Conservation (phyloP, 495 filamentous ascomycete genomes). For the Aspergillus mulundensis region DNA sequence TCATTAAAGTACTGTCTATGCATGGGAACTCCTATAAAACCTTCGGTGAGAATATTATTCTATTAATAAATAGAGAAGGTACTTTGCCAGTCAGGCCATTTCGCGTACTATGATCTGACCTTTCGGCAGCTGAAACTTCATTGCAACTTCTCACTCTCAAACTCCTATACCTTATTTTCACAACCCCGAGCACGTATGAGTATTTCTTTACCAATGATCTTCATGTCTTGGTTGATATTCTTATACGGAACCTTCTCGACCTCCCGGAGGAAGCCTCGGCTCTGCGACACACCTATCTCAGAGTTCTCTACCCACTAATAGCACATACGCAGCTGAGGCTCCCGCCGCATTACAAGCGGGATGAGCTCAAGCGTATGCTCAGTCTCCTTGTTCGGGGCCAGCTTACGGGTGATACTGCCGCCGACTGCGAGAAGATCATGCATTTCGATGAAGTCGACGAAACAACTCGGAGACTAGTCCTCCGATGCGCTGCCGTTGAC, state of each 20-base stretch:
- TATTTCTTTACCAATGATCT: constrained; percentile 99
- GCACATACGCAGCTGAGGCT: constrained; percentile 84
- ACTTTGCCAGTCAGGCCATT: constrained; percentile 1
- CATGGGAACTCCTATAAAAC: constrained; percentile 81
- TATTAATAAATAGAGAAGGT: constrained; percentile 93
- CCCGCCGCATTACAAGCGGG: constrained; percentile 84
- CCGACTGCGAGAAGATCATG: constrained; percentile 46
- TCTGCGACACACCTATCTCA: constrained; percentile 94
- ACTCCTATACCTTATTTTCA: constrained; percentile 90
- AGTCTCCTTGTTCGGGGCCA: constrained; percentile 54
- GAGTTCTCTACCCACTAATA: constrained; percentile 85
- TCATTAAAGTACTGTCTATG: constrained; percentile 81
- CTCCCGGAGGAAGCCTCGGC: constrained; percentile 75
- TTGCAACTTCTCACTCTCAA: constrained; percentile 93
- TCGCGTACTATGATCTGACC: constrained; percentile 19
- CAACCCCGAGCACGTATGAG: constrained; percentile 83
- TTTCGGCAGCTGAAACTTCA: constrained; percentile 63
- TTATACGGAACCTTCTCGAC: constrained; percentile 92
- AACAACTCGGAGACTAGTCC: constrained; percentile 79
- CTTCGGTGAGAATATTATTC: constrained; percentile 96
- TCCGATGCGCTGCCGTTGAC: constrained; percentile 73
- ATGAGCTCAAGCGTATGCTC: constrained; percentile 75
- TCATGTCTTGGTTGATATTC: constrained; percentile 89
- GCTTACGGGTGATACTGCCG: constrained; percentile 27
- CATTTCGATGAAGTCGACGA: constrained; percentile 92